Conservation (phyloP, 2,329 filamentous ascomycete species). For the Bimuria novae-zelandiae region DNA sequence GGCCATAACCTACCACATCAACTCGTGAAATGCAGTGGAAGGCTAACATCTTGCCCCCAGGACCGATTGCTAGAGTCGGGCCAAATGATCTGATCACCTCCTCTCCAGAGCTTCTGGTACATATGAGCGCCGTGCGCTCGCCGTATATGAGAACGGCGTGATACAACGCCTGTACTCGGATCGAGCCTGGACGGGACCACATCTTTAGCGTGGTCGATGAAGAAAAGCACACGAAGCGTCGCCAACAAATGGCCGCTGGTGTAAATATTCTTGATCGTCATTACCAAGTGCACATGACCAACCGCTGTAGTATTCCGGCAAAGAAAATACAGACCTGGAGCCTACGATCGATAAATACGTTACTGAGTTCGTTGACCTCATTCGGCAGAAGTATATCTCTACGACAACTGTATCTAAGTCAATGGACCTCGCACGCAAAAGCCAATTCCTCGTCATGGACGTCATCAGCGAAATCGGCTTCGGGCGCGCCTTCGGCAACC, state of each 20-base stretch:
- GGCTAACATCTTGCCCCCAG: slow-evolving; percentile 19
- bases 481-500: slow-evolving; percentile 57
- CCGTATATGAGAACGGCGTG: slow-evolving; percentile 45
- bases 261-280: slow-evolving; percentile 9
- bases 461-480: slow-evolving; percentile 60
- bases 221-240: slow-evolving; percentile 47
- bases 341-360: slow-evolving; percentile 53
- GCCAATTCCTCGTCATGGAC: slow-evolving; percentile 60
- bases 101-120: slow-evolving; percentile 51
- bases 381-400: slow-evolving; percentile 51
- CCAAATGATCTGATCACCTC: slow-evolving; percentile 55
- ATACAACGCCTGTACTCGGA: slow-evolving; percentile 42
- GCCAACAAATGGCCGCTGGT: slow-evolving; percentile 56
- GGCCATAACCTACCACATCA: neutral
- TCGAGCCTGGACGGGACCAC: slow-evolving; percentile 57
- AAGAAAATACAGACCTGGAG: slow-evolving; percentile 58
- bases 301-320: slow-evolving; percentile 49
- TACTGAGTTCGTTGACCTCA: slow-evolving; percentile 51
- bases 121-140: slow-evolving; percentile 48
- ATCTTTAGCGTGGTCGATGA: slow-evolving; percentile 56
- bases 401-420: slow-evolving; percentile 15
- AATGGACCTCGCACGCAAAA: slow-evolving; percentile 47
- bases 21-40: neutral
- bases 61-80: slow-evolving; percentile 49
- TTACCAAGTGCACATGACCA: too few species aligned